Evolutionary conservation across 2,329 filamentous ascomycete genomes (phyloP), one percentile per base, ranked within the genome.

Genomic region (Salinomyces thailandicus): DNA sequence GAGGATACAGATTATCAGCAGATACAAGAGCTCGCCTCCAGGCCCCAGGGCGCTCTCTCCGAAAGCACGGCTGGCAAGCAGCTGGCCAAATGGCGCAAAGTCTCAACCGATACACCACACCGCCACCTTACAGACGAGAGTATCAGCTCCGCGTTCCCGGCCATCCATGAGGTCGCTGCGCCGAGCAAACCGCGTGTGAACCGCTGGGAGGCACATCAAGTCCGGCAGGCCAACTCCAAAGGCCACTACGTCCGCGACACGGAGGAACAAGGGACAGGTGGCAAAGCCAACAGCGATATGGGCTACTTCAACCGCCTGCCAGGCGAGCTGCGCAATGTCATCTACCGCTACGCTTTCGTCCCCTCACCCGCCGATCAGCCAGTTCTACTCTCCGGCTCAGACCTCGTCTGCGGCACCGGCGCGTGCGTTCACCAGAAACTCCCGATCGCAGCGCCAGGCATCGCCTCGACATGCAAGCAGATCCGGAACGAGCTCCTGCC

Each of bases 401-500:
- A 35, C n/a, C 36, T 46, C 12, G 38, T 42, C 26, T 53, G 50
- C 32, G 35, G 33, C 5, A 19, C 24, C 4, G 46, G 49, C 14
- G 33, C 37, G 4, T 53, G 50, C 38, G 18, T 41, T 2, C 49
- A 53, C 35, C 30, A 19, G 13, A 38, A 38, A 20, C 32, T 37
- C 8, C 18, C 30, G 5, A 30, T 42, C 26, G 47, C 42, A 24
- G 30, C 46, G 8, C 48, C 50, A 2, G 48, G 36, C 3, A 46
- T 53, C 24, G 42, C 49, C 24, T 45, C 36, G 33, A 48, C 50
- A 17, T 52, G 49, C 35, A 39, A 36, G 11, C 48, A 52, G 36
- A 43, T 52, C 12, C 40, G 50, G 27, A 38, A 39, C 19, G 50
- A 53, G 38, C 31, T 45, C 15, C 38, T 45, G 32, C 43, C 46